Percentiles rank a stretch among this genome's conserved stretches.
These are phyloP conservation scores for Cavenderia fasciculata DNA, from an alignment of 78 protist species.

Conservation along the genomic window DNA sequence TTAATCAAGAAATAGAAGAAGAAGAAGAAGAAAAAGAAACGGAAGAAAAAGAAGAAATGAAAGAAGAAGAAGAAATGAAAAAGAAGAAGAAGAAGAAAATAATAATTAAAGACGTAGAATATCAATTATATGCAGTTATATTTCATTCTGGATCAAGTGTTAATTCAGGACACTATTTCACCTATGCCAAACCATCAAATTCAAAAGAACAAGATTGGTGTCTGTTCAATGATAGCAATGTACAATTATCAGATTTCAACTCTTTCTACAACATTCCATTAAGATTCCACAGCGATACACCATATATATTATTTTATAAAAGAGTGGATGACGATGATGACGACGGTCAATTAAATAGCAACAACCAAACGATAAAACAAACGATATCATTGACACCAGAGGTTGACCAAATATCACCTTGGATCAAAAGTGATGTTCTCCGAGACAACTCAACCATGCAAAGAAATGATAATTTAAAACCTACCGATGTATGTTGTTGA, in stretches of 20 bases:
- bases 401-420: too few species aligned
- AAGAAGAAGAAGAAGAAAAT: neutral
- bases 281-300: conserved; percentile 23
- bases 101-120: neutral
- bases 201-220: conserved; percentile 41
- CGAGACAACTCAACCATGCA: too few species aligned
- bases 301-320: conserved; percentile 41
- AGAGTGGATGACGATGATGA: too few species aligned
- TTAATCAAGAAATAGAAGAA: neutral
- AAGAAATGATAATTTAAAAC: too few species aligned
- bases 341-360: too few species aligned
- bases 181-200: neutral
- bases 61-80: neutral
- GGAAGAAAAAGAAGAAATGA: neutral
- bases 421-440: too few species aligned
- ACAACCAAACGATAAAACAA: too few species aligned
- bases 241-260: conserved; percentile 2
- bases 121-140: conserved; percentile 24
- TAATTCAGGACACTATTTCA: conserved; percentile 27
- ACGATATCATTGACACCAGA: too few species aligned
- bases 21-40: neutral
- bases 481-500: too few species aligned
- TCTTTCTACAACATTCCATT: conserved; percentile 3
- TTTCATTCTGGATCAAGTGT: conserved; percentile 26
- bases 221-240: conserved; percentile 34